Percentiles rank a stretch among this genome's conserved stretches.
phyloP scores from a whole-genome alignment of 2,329 filamentous ascomycete species.

The Curvularia spicifera region DNA sequence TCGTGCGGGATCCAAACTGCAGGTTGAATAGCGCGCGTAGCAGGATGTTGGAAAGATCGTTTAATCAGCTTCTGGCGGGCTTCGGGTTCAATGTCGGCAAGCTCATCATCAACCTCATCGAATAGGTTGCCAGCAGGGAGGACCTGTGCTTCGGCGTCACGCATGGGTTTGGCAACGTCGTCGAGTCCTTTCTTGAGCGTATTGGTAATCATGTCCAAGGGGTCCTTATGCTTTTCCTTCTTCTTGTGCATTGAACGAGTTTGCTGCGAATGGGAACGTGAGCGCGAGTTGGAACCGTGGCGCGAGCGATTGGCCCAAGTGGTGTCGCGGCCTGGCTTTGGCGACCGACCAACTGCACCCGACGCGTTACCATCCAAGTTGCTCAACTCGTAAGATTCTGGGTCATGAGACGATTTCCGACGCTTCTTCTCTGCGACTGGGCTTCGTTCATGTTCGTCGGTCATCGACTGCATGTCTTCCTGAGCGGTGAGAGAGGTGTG shows the following conservation, averaged over 20 bases:
- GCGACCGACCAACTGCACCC: conserved; percentile 8
- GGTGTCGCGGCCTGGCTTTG: conserved; percentile 27
- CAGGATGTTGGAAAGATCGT: conserved; percentile 89
- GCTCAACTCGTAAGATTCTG: conserved; percentile 39
- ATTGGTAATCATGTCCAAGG: conserved; percentile 37
- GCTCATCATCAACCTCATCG: conserved; percentile 85
- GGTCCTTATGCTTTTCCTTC: conserved; percentile 32
- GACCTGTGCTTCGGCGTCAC: conserved; percentile 52
- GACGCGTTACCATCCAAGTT: conserved; percentile 28
- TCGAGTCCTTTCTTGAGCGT: conserved; percentile 38
- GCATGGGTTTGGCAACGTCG: conserved; percentile 41
- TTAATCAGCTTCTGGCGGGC: conserved; percentile 85
- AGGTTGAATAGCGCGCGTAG: conserved; percentile 81
- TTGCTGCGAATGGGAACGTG: conserved; percentile 30
- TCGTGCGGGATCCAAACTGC: conserved; percentile 95
- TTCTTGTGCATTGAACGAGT: conserved; percentile 23
- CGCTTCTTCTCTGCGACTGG: conserved; percentile 9
- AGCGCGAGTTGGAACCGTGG: conserved; percentile 38
- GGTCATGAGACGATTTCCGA: conserved; percentile 15
- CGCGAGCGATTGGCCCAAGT: conserved; percentile 43
- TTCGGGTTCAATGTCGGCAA: conserved; percentile 90
- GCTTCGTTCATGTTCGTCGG: conserved; percentile 40
- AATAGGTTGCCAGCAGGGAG: conserved; percentile 81
- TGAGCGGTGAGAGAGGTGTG: conserved; percentile 49
- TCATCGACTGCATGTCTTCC: conserved; percentile 38